Base-by-base conservation (phyloP, 1,284 basidiomycete genomes). In the Ceratobasidium sp. region DNA sequence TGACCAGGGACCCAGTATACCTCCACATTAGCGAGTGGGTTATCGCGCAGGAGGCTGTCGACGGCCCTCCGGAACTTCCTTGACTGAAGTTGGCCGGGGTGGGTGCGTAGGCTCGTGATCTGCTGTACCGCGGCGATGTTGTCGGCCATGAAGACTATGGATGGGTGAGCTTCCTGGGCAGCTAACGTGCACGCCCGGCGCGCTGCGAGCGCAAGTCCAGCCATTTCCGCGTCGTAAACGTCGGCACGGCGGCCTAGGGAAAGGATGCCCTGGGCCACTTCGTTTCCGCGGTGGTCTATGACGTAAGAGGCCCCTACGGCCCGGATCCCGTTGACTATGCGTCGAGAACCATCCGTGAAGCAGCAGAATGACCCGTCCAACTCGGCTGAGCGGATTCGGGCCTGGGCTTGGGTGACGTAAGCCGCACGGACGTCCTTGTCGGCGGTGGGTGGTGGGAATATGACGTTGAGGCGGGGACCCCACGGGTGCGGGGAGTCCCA, bases 161-260 rank as follows among this genome's bases (percentile, higher is more conserved):
- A 9, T 27, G n/a, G 24, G 1, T 9, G n/a, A 1, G 7, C 17
- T 8, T 17, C 2, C 11, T 24, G 6, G 24, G 27, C 8, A 1
- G 56, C n/a, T 11, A 59, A 11, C 5, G 1, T 24, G 62, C n/a
- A 9, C 1, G 36, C 17, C 17, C 2, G 22, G 5, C 31, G n/a
- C 15, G 44, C 44, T 6, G 62, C 62, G 1, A 29, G 2, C 14
- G 45, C 62, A 8, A 64, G 44, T 4, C n/a, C 62, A 5, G 3
- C 14, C 62, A 64, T 64, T 48, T 64, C 62, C 1, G 45, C 62
- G 24, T 64, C 62, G 27, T n/a, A 64, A 7, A 64, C 44, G 1
- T 45, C 44, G 8, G 44, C 2, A 41, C n/a, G 47, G 14, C 19
- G 62, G 2, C 62, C 62, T 5, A 64, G 45, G 24, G 22, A 17